phyloP scores from a whole-genome alignment of 108 stramenopile genomes.

The Cyclotella choctawhatcheeana region DNA sequence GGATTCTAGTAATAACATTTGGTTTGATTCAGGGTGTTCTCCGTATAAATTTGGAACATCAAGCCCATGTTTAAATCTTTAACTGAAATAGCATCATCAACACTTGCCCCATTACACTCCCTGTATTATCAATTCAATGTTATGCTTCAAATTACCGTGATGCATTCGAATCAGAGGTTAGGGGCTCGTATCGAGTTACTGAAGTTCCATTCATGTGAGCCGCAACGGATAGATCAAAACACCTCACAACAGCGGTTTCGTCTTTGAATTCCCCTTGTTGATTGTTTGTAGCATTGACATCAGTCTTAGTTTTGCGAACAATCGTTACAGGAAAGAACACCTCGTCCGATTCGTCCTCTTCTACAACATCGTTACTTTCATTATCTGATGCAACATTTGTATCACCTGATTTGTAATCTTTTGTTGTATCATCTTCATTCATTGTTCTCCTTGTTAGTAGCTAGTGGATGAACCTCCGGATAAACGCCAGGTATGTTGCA shows the following conservation, averaged over 20 bases:
- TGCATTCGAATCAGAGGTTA: conserved; percentile 7
- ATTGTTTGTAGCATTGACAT: neutral
- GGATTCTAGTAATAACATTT: neutral
- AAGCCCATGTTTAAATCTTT: too few species aligned
- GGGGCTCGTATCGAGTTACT: conserved; percentile 12
- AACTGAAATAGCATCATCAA: too few species aligned
- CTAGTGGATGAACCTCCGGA: too few species aligned
- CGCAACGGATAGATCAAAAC: conserved; percentile 24
- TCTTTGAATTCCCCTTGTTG: neutral
- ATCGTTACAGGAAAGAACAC: neutral
- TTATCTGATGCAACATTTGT: too few species aligned
- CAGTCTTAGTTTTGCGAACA: neutral
- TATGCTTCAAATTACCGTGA: too few species aligned
- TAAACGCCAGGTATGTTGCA: too few species aligned
- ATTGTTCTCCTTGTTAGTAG: too few species aligned
- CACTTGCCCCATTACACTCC: too few species aligned
- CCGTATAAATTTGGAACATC: too few species aligned
- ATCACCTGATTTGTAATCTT: too few species aligned
- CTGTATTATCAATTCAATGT: too few species aligned
- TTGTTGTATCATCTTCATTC: too few species aligned
- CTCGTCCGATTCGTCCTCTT: neutral
- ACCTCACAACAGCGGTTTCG: conserved; percentile 20
- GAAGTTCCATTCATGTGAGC: conserved; percentile 10
- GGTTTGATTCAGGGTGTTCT: neutral
- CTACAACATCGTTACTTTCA: neutral